Evolutionary conservation across 2,329 filamentous ascomycete species (phyloP).

Genomic region (Fusarium irregulare): DNA sequence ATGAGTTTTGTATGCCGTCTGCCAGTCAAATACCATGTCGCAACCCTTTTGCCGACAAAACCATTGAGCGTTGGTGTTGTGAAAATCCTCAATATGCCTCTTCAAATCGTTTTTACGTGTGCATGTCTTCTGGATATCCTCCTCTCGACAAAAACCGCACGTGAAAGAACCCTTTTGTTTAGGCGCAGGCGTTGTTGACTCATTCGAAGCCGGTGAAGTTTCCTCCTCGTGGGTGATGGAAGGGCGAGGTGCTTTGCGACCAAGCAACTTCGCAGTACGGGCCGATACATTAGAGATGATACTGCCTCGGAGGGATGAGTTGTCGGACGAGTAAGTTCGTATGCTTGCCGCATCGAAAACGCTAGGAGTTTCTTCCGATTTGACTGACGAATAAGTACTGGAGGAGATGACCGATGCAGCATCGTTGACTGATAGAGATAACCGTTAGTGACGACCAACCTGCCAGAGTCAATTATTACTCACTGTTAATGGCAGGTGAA

Average conservation of each 20-base stretch:
- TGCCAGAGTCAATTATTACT: conserved; percentile 34
- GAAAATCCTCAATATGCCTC: conserved; percentile 61
- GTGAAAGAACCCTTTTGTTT: conserved; percentile 56
- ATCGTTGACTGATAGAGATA: conserved; percentile 44
- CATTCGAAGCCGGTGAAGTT: conserved; percentile 39
- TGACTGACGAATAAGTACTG: conserved; percentile 50
- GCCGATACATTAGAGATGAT: conserved; percentile 56
- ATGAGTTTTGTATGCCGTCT: conserved; percentile 60
- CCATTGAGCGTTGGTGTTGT: conserved; percentile 61
- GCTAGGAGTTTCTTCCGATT: conserved; percentile 52
- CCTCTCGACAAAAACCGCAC: conserved; percentile 57
- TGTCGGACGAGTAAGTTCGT: conserved; percentile 55
- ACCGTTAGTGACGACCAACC: conserved; percentile 14
- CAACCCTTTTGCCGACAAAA: conserved; percentile 58
- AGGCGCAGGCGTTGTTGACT: conserved; percentile 42
- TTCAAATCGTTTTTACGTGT: conserved; percentile 62
- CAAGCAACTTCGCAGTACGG: conserved; percentile 51
- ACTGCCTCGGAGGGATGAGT: conserved; percentile 54
- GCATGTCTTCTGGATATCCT: conserved; percentile 56
- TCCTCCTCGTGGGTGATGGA: conserved; percentile 44
- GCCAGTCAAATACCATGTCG: conserved; percentile 60
- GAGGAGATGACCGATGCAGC: conserved; percentile 51
- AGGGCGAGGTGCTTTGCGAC: conserved; percentile 45
- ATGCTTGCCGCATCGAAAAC: conserved; percentile 53
- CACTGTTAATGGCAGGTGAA: conserved; percentile 44